Conservation (phyloP, 345 rosid species). For the Murraya koenigii region DNA sequence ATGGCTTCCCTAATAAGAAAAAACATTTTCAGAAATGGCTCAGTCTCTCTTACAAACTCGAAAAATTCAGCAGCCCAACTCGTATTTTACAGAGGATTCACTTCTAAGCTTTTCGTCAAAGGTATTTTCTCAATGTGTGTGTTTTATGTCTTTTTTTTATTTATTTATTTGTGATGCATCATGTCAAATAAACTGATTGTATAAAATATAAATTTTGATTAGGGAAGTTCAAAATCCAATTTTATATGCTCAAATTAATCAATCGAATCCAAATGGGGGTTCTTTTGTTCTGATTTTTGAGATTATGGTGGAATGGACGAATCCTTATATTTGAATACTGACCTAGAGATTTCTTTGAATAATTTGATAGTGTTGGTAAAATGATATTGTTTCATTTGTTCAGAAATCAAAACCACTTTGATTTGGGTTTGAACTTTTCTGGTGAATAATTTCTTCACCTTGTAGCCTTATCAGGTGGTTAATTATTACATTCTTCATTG, state of each 20-base stretch:
- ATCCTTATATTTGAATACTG: neutral
- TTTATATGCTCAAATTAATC: neutral
- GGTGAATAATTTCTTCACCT: neutral
- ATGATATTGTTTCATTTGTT: neutral
- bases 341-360: neutral
- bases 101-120: slow-evolving; percentile 39
- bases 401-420: neutral
- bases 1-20: slow-evolving; percentile 29
- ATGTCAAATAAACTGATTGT: neutral
- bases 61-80: slow-evolving; percentile 12
- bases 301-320: neutral
- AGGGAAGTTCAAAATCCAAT: neutral
- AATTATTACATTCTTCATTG: neutral
- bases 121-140: slow-evolving; percentile 9
- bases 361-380: neutral
- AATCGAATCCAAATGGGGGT: neutral
- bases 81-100: slow-evolving; percentile 25
- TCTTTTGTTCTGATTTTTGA: neutral
- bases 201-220: neutral
- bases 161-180: neutral
- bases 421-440: neutral
- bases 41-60: slow-evolving; percentile 1
- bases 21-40: slow-evolving; percentile 5
- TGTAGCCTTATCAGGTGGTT: neutral
- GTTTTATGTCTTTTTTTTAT: too few relatives aligned